Evolutionary conservation across 345 rosid species (phyloP), one percentile per base, ranked within the genome.

Genomic region (Populus ilicifolia): DNA sequence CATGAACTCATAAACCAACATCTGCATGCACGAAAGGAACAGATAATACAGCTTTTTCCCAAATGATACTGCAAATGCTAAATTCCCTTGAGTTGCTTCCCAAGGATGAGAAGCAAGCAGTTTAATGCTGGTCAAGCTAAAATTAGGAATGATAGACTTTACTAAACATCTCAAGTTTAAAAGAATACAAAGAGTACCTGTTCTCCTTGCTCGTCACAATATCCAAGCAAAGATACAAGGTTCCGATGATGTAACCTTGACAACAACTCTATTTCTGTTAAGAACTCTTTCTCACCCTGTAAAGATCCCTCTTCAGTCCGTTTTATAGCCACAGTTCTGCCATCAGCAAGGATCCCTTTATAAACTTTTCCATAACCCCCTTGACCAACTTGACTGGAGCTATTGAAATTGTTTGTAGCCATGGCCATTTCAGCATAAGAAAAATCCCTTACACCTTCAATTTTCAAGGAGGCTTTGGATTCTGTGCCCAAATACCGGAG

Each of bases 301-400:
- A 93, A 86, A 6, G 98, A 96, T 77, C 94, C 87, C 82, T 92
- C 93, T 77, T 89, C 88, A 63, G 99, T 98, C 30, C 99, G 93
- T 82, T 96, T 96, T 74, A 93, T 89, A 36, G 99, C 98, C 74
- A 93, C 99, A 79, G 87, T 83, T n/a, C 68, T 75, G 52, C 98
- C 96, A 84, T 86, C 90, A 21, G 84, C 86, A 65, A 96, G 79
- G 36, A 82, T 82, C 30, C 99, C 99, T 96, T 70, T 89, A 81
- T 90, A 93, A 59, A 96, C 99, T 80, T 86, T 96, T 70, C 99
- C 99, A 36, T 93, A 96, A n/a, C 99, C 99, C 56, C 99, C 99
- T 87, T 88, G 93, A 75, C 99, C 99, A 74, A 92, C 89, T 83
- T 90, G 93, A 77, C 86, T 56, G 21, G 93, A 89, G 84, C 73